A percentile compares a stretch with the other conserved stretches of the same genome.
Conservation (phyloP, 495 filamentous ascomycete genomes). For the Cercophora newfieldiana region DNA sequence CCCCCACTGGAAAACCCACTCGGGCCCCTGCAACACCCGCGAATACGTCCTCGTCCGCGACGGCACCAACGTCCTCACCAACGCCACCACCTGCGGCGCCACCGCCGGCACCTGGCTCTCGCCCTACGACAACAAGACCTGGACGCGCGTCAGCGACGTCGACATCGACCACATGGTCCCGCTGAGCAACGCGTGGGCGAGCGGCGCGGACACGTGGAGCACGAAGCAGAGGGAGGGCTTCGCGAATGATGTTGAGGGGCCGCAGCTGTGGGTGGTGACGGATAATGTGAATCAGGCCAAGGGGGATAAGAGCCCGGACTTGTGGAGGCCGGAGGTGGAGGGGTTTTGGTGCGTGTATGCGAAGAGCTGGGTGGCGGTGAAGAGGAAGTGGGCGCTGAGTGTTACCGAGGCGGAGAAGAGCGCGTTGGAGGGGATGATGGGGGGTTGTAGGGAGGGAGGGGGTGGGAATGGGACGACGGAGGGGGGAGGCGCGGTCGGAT, state of each 20-base stretch:
- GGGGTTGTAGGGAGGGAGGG: constrained; percentile 47
- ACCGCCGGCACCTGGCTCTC: constrained; percentile 63
- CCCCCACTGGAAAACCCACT: constrained; percentile 65
- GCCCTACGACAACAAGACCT: constrained; percentile 68
- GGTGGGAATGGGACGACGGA: not conserved
- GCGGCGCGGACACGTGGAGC: constrained; percentile 59
- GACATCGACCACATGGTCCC: constrained; percentile 80
- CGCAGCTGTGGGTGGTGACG: constrained; percentile 73
- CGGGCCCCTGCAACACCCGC: constrained; percentile 56
- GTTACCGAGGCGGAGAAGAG: constrained; percentile 43
- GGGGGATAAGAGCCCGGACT: constrained; percentile 66
- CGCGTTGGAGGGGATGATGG: constrained; percentile 64
- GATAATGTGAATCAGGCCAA: constrained; percentile 71
- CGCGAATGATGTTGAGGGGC: constrained; percentile 70
- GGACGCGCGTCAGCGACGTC: constrained; percentile 63
- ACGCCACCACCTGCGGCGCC: constrained; percentile 53
- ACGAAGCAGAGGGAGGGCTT: constrained; percentile 57
- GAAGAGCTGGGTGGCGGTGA: constrained; percentile 68
- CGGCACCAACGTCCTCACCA: constrained; percentile 54
- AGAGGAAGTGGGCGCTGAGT: constrained; percentile 61
- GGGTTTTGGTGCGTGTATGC: constrained; percentile 75
- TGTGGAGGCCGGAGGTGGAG: constrained; percentile 67
- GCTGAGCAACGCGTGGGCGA: constrained; percentile 71
- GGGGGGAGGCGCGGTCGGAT: not conserved
- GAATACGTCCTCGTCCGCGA: constrained; percentile 71